Evolutionary conservation across 2,329 filamentous ascomycete species (phyloP).

Genomic region (Aspergillus oerlinghausenensis): DNA sequence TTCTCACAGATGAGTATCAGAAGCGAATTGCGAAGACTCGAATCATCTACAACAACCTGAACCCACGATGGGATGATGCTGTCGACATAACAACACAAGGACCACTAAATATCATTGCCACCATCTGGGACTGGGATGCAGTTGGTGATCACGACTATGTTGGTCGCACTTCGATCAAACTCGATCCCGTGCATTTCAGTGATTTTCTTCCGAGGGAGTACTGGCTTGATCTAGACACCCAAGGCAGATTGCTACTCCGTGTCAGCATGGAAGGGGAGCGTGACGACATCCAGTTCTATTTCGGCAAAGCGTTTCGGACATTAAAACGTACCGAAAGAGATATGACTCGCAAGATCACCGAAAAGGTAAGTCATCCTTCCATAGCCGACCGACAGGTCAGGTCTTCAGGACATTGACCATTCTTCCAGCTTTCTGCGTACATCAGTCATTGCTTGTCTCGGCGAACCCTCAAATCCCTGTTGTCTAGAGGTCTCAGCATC

Average conservation of each 20-base stretch:
- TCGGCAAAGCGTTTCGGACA: constrained; percentile 92
- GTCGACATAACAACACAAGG: constrained; percentile 93
- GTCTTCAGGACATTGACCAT: constrained; percentile 7
- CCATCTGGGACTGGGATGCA: constrained; percentile 97
- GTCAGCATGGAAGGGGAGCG: constrained; percentile 99
- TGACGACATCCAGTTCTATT: constrained; percentile 98
- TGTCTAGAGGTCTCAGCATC: constrained; percentile 68
- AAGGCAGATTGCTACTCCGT: constrained; percentile 80
- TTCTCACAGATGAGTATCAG: constrained; percentile 94
- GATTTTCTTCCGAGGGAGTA: constrained; percentile 95
- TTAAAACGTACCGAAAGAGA: constrained; percentile 94
- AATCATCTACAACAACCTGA: constrained; percentile 83
- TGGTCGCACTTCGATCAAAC: constrained; percentile 89
- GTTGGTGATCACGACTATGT: constrained; percentile 97
- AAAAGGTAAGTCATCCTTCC: constrained; percentile 64
- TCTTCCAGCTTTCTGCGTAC: constrained; percentile 72
- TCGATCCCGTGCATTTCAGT: constrained; percentile 96
- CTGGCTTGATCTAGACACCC: constrained; percentile 95
- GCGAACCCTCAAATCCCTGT: constrained; percentile 69
- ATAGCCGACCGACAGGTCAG: neutral
- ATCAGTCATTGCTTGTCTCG: constrained; percentile 85
- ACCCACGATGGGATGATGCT: constrained; percentile 94
- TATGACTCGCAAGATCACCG: constrained; percentile 96
- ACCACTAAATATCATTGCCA: constrained; percentile 89
- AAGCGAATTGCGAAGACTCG: constrained; percentile 93